Base-by-base conservation (phyloP, 1,284 basidiomycete species). In the Ganoderma resinaceum region DNA sequence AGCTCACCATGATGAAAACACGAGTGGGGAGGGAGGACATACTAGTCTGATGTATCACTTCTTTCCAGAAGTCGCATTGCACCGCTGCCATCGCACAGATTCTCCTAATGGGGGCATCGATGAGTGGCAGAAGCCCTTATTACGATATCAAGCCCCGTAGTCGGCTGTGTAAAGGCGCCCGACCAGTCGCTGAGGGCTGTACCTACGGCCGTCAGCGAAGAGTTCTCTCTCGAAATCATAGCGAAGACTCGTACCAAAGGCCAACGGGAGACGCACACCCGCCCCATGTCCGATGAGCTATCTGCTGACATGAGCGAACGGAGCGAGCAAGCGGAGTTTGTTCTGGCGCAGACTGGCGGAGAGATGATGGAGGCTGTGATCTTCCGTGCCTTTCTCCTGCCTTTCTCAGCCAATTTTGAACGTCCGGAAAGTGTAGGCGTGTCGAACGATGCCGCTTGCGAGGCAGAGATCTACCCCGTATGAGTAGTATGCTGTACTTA, bases 1-100 rank as follows among this genome's bases (percentile, higher is more conserved):
- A 40, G 49, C 18, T 35, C 33, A 53, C 40, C 72, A 73, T 71
- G 73, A 68, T 66, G 69, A 63, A 70, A 67, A 69, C 72, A 73
- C 68, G 73, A 72, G 72, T 66, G 62, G 62, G 58, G 66, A 63
- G 61, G 61, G 42, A 26, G 62, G 43, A 52, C 23, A 63, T 72
- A 66, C 70, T 29, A 66, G 66, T 61, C 43, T 66, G 71, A 59
- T 59, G 29, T 23, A 29, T 23, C 7, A 3, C 26, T 16, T 46
- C 59, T 49, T 70, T 73, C 68, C 52, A 68, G 69, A 71, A 69
- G 4, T 31, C 63, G 71, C 66, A 70, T 31, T 31, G 73, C 67
- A n/a, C n/a, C n/a, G n/a, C n/a, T n/a, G n/a, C n/a, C n/a, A 65
- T 46, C 37, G 60, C 26, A 43, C 61, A 20, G 31, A 40, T 38